Conservation (phyloP, 73 alveolate genomes). For the Tetrahymena thermophila region DNA sequence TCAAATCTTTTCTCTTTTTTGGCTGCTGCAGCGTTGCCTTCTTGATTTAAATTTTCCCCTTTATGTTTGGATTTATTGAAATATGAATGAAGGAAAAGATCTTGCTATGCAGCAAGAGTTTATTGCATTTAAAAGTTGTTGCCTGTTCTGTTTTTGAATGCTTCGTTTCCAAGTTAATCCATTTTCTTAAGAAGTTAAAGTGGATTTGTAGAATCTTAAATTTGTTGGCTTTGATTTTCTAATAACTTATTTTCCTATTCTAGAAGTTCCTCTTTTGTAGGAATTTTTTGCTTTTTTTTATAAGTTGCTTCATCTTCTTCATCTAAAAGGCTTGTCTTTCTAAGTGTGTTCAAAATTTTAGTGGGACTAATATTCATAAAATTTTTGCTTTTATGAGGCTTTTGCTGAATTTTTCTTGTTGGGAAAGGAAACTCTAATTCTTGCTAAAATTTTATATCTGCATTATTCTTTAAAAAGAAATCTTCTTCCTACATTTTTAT, state of each 20-base stretch:
- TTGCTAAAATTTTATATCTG: background rate
- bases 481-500: background rate
- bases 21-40: background rate
- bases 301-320: background rate
- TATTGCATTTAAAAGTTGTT: background rate
- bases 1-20: background rate
- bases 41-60: background rate
- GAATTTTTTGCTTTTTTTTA: background rate
- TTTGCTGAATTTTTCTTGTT: background rate
- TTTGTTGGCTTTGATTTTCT: background rate
- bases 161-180: background rate
- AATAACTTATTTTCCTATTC: background rate
- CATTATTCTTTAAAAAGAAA: background rate
- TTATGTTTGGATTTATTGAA: background rate
- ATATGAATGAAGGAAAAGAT: background rate
- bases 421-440: background rate
- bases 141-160: background rate
- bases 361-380: background rate
- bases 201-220: background rate
- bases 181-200: background rate
- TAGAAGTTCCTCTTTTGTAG: background rate
- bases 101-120: background rate
- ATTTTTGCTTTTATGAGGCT: background rate
- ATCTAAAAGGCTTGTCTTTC: background rate
- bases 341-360: background rate